Conservation (phyloP, 768 basidiomycete species). For the Agaricus blazei region DNA sequence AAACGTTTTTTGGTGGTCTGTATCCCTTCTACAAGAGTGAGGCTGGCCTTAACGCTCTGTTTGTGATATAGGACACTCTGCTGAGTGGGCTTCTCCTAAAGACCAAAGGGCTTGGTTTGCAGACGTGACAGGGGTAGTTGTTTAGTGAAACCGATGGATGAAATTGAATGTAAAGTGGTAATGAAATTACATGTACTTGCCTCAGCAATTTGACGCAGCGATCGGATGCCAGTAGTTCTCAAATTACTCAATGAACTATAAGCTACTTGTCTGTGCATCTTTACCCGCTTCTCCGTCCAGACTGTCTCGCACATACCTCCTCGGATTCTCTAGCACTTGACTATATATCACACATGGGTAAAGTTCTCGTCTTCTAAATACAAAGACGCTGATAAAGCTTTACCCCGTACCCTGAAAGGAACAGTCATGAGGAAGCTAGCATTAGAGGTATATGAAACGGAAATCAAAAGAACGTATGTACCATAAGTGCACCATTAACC, state of each 20-base stretch:
- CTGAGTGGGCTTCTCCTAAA: slow-evolving; percentile 55
- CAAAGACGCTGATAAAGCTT: slow-evolving; percentile 23
- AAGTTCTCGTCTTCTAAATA: too few species aligned
- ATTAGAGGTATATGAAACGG: slow-evolving; percentile 33
- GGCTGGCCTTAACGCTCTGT: neutral
- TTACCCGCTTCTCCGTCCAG: too few species aligned
- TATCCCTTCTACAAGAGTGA: neutral
- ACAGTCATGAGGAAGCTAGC: slow-evolving; percentile 42
- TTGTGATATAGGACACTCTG: slow-evolving; percentile 34
- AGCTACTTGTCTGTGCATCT: too few species aligned
- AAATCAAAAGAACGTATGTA: slow-evolving; percentile 41
- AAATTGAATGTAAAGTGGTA: neutral
- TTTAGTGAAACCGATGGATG: slow-evolving; percentile 1
- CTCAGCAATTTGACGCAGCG: neutral
- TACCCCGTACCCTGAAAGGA: slow-evolving; percentile 43
- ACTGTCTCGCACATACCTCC: too few species aligned
- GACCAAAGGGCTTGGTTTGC: slow-evolving; percentile 58
- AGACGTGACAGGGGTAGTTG: slow-evolving; percentile 44
- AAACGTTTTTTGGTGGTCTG: slow-evolving; percentile 76
- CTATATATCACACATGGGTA: too few species aligned
- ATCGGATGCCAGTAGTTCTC: too few species aligned
- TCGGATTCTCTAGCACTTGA: too few species aligned
- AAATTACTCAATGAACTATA: too few species aligned
- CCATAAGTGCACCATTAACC: neutral
- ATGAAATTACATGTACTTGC: neutral